phyloP scores from a whole-genome alignment of 805 yeast species.

The Cyberlindnera lachancei region DNA sequence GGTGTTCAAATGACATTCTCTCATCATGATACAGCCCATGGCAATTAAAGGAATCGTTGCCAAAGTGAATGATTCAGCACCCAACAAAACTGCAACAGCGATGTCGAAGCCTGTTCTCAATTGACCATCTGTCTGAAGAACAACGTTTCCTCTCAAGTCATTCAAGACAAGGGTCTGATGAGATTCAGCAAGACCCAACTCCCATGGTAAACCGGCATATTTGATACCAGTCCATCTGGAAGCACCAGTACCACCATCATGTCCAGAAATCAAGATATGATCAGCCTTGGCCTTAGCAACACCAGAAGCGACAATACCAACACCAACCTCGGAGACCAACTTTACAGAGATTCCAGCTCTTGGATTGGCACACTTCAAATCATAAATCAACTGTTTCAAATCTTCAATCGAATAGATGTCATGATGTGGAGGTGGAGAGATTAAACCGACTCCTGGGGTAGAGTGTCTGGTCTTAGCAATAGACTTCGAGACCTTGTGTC shows the following conservation, averaged over 20 bases:
- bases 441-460: slow-evolving; percentile 92
- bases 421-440: slow-evolving; percentile 98
- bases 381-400: slow-evolving; percentile 92
- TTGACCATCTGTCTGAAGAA: slow-evolving; percentile 98
- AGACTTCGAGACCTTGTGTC: slow-evolving; percentile 64
- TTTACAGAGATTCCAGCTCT: slow-evolving; percentile 95
- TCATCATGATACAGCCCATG: slow-evolving; percentile 95
- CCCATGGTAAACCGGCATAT: slow-evolving; percentile 98
- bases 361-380: slow-evolving; percentile 94
- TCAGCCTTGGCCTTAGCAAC: slow-evolving; percentile 99
- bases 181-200: slow-evolving; percentile 94
- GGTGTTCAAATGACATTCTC: slow-evolving; percentile 87
- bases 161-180: slow-evolving; percentile 95
- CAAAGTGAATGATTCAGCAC: slow-evolving; percentile 98
- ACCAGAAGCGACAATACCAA: slow-evolving; percentile 98
- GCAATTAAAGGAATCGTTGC: slow-evolving; percentile 97
- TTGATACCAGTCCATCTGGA: slow-evolving; percentile 96
- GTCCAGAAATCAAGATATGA: slow-evolving; percentile 91
- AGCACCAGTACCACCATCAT: slow-evolving; percentile 99
- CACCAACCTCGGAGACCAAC: slow-evolving; percentile 97
- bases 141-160: slow-evolving; percentile 91
- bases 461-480: slow-evolving; percentile 96
- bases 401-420: slow-evolving; percentile 98
- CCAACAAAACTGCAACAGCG: slow-evolving; percentile 90
- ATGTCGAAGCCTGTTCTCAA: slow-evolving; percentile 94